Conservation (phyloP, 176 grass and related monocot species). For the Cenchrus fungigraminus region DNA sequence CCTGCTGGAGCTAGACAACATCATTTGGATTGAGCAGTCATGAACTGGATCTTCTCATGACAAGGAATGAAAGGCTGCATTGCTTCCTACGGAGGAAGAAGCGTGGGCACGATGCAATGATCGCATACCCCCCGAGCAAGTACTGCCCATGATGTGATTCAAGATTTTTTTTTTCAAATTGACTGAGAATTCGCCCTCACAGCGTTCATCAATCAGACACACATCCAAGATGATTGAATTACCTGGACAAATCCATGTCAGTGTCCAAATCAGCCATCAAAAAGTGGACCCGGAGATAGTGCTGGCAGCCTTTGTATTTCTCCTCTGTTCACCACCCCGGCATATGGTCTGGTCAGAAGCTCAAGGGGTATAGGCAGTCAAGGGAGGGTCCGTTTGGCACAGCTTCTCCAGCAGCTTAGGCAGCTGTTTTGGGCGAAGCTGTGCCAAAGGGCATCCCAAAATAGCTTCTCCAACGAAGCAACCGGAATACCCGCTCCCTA, state of each 20-base stretch:
- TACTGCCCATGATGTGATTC: neutral
- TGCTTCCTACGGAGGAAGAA: neutral
- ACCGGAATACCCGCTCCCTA: too few relatives aligned
- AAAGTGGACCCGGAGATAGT: slow-evolving; percentile 24
- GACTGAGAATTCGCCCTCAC: neutral
- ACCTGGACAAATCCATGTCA: slow-evolving; percentile 32
- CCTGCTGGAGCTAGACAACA: neutral
- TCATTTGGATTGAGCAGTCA: slow-evolving; percentile 25
- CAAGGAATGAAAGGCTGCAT: neutral
- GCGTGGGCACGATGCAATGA: slow-evolving; percentile 3
- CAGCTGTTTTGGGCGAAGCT: too few relatives aligned
- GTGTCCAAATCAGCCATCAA: slow-evolving; percentile 27
- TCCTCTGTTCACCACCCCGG: neutral
- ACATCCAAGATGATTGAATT: slow-evolving; percentile 21
- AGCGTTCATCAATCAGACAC: neutral
- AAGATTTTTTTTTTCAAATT: neutral
- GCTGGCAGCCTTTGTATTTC: neutral
- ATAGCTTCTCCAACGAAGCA: too few relatives aligned
- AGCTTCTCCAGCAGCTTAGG: too few relatives aligned
- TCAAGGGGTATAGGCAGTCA: slow-evolving; percentile 32
- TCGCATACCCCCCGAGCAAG: neutral
- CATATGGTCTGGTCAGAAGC: slow-evolving; percentile 35
- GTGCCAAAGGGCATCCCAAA: too few relatives aligned
- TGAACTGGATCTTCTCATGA: neutral
- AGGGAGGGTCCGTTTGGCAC: neutral